These are phyloP conservation scores for Fusarium fracticaudum DNA, from an alignment of 2,329 filamentous ascomycete species.

Conservation along the genomic window DNA sequence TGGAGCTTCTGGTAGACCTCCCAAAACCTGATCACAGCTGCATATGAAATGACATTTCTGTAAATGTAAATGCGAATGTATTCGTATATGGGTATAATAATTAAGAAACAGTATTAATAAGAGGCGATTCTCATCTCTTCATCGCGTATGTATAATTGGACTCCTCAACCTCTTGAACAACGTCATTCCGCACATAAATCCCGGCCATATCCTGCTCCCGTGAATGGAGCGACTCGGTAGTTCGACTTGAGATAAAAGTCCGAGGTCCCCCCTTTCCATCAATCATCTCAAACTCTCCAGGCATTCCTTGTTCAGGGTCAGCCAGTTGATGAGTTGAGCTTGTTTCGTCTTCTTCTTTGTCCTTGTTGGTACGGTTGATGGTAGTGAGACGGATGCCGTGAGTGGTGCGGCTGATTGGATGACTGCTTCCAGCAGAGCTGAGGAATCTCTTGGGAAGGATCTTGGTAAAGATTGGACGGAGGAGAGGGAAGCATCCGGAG, in stretches of 20 bases:
- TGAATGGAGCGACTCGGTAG: background rate
- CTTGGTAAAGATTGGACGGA: constrained; percentile 36
- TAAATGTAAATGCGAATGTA: no score
- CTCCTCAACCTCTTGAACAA: constrained; percentile 30
- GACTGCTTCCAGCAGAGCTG: constrained; percentile 34
- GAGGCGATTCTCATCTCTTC: background rate
- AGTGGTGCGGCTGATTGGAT: constrained; percentile 31
- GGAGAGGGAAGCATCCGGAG: constrained; percentile 37
- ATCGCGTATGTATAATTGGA: background rate
- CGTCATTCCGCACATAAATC: constrained; percentile 31
- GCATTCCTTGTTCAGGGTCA: constrained; percentile 21
- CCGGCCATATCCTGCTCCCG: constrained; percentile 16
- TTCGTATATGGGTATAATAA: background rate
- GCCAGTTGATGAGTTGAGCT: constrained; percentile 39
- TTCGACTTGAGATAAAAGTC: constrained; percentile 24
- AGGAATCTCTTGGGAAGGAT: constrained; percentile 37
- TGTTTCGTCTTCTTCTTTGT: constrained; percentile 33
- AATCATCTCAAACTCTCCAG: constrained; percentile 22
- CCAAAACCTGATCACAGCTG: background rate
- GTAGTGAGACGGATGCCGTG: constrained; percentile 32
- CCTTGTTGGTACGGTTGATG: constrained; percentile 30
- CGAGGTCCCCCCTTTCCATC: constrained; percentile 12
- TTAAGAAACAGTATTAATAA: background rate
- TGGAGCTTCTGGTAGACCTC: background rate
- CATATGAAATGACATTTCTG: background rate